These are phyloP conservation scores for Pseudonitzschia multistriata DNA, from an alignment of 108 stramenopile species.

Conservation along the genomic window DNA sequence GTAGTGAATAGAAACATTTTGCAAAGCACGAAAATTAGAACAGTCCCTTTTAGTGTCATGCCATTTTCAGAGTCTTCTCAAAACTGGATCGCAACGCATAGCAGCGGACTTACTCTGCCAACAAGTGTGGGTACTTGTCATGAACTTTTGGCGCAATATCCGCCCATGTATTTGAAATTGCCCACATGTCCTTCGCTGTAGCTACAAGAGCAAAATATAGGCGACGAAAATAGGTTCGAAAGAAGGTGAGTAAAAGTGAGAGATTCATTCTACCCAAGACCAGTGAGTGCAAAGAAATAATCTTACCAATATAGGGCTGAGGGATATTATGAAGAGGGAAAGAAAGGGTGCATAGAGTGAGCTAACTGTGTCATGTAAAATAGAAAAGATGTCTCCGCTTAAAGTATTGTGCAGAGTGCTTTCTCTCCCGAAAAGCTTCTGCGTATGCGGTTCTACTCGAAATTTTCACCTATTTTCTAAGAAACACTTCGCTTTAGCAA, in stretches of 20 bases:
- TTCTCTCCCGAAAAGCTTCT: neutral
- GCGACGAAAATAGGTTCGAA: neutral
- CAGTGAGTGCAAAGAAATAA: too few relatives aligned
- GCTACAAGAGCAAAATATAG: neutral
- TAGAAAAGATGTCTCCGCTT: too few relatives aligned
- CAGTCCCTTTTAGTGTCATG: neutral
- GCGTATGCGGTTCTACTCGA: neutral
- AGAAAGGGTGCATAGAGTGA: neutral
- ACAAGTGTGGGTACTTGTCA: slow-evolving; percentile 56
- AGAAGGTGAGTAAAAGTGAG: neutral
- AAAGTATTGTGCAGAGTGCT: neutral
- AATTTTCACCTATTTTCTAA: neutral
- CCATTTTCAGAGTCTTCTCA: neutral
- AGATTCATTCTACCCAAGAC: too few relatives aligned
- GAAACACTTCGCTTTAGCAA: too few relatives aligned
- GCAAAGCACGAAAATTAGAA: neutral
- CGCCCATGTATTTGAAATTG: slow-evolving; percentile 61
- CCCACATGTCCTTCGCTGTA: slow-evolving; percentile 68
- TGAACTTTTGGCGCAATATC: slow-evolving; percentile 68
- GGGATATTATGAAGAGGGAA: neutral
- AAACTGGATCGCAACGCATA: neutral
- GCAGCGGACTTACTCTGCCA: slow-evolving; percentile 56
- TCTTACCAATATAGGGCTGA: slow-evolving; percentile 39
- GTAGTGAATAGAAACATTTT: neutral
- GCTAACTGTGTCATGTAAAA: too few relatives aligned